These are phyloP conservation scores for Cordyceps javanica DNA, from an alignment of 2,329 filamentous ascomycete genomes.

Conservation along the genomic window DNA sequence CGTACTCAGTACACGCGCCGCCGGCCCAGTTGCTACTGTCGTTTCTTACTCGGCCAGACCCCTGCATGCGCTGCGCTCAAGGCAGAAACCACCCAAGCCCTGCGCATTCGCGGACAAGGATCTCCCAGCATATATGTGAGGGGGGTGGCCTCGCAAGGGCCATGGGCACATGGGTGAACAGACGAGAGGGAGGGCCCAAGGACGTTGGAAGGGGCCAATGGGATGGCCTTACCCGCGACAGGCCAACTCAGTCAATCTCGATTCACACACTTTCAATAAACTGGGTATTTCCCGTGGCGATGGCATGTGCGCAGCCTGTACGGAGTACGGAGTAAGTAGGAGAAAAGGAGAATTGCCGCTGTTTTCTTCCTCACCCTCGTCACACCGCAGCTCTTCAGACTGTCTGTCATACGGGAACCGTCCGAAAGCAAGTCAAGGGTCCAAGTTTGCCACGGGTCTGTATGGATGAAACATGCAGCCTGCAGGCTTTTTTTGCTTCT, in stretches of 20 bases:
- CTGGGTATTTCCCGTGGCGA: background rate
- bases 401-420: background rate
- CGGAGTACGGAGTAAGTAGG: no score
- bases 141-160: background rate
- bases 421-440: background rate
- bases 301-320: background rate
- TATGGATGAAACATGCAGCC: conserved; percentile 1
- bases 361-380: background rate
- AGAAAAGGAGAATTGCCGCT: background rate
- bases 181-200: background rate
- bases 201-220: background rate
- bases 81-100: background rate
- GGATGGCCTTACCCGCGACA: background rate
- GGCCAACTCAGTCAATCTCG: background rate
- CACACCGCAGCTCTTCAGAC: background rate
- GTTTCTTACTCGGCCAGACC: background rate
- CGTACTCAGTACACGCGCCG: no score
- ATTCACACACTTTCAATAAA: background rate
- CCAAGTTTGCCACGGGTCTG: background rate
- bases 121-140: background rate
- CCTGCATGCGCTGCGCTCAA: background rate
- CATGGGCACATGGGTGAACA: no score
- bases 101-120: background rate
- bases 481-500: background rate
- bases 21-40: background rate